Conservation (phyloP, 2,329 filamentous ascomycete species). For the Celoporthe dispersa region DNA sequence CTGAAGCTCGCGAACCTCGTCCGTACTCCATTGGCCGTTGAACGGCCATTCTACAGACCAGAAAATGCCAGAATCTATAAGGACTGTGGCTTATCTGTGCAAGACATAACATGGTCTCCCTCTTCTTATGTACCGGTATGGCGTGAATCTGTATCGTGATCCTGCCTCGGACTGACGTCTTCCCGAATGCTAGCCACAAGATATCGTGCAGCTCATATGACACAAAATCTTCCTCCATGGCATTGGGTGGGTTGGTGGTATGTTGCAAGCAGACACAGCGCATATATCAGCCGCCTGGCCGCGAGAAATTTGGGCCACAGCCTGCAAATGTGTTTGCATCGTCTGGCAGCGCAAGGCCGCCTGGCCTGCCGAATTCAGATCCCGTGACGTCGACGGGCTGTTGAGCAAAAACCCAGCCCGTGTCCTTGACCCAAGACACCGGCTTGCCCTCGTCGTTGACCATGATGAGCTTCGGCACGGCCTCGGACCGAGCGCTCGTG, state of each 20-base stretch:
- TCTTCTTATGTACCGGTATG: not conserved
- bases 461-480: slow-evolving; percentile 9
- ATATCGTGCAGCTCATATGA: not conserved
- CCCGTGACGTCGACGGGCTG: not conserved
- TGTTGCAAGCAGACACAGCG: not conserved
- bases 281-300: not conserved
- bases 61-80: not conserved
- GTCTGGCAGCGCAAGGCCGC: not conserved
- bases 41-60: not conserved
- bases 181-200: not conserved
- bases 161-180: not conserved
- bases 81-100: not conserved
- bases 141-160: not conserved
- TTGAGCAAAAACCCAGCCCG: slow-evolving; percentile 10
- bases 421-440: slow-evolving; percentile 20
- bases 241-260: not conserved
- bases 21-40: not conserved
- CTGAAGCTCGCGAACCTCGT: not conserved
- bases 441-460: slow-evolving; percentile 30
- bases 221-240: not conserved
- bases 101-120: not conserved
- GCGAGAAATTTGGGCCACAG: not conserved
- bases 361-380: not conserved
- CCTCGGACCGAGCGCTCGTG: slow-evolving; percentile 15
- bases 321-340: not conserved